phyloP scores from a whole-genome alignment of 306 rosid species.

The Mimosa bimucronata region DNA sequence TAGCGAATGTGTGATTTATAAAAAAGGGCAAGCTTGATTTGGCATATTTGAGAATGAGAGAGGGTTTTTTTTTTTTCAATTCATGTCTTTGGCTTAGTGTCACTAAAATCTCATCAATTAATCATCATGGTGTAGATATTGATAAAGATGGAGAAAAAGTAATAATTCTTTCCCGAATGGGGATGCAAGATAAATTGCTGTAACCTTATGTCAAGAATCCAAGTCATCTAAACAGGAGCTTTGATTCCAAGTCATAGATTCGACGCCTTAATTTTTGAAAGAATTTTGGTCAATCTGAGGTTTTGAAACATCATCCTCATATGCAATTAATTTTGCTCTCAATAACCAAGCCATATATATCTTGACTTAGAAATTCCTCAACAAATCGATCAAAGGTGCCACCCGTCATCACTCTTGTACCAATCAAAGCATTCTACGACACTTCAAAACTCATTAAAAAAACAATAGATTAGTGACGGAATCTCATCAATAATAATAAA shows the following conservation, averaged over 20 bases:
- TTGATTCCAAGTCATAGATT: not conserved
- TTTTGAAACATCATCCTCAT: not conserved
- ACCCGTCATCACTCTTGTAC: too few species aligned
- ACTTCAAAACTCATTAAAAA: too few species aligned
- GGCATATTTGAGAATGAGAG: not conserved
- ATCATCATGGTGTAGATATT: not conserved
- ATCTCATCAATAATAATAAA: too few species aligned
- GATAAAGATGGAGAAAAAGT: too few species aligned
- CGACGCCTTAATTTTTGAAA: not conserved
- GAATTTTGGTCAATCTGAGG: not conserved
- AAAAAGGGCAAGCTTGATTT: not conserved
- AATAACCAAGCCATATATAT: not conserved
- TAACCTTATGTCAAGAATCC: not conserved
- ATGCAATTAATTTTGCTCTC: not conserved
- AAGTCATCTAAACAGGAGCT: constrained; percentile 4
- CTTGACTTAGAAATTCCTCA: not conserved
- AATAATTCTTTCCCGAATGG: too few species aligned
- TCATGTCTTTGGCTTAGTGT: not conserved
- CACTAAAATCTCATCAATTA: not conserved
- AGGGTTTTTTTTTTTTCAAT: not conserved
- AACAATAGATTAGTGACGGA: too few species aligned
- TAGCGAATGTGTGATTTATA: too few species aligned
- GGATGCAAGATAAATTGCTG: not conserved
- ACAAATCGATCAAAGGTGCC: not conserved
- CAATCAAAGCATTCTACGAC: too few species aligned